A percentile compares a stretch with the other conserved stretches of the same genome.
These are phyloP conservation scores for Tuber borchii DNA, from an alignment of 495 filamentous ascomycete species.

Conservation along the genomic window DNA sequence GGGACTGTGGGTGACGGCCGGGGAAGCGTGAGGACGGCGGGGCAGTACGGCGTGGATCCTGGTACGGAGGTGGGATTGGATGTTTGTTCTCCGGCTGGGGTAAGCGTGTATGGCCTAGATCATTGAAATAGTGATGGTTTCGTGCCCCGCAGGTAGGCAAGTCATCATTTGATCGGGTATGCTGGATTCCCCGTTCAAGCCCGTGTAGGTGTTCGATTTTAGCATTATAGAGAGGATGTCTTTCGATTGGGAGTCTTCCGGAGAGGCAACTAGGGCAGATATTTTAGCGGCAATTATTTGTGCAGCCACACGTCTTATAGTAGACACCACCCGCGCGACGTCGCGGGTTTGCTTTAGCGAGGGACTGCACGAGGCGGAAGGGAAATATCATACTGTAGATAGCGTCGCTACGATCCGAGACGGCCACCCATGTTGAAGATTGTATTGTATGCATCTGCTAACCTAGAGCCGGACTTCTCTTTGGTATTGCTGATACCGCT, in stretches of 20 bases:
- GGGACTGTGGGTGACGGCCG: no score
- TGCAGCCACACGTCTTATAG: background rate
- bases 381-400: slow-evolving; percentile 8
- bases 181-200: slow-evolving; percentile 57
- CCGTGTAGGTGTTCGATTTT: slow-evolving; percentile 60
- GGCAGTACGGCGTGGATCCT: no score
- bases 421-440: slow-evolving; percentile 46
- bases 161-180: slow-evolving; percentile 68
- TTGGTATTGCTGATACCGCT: slow-evolving; percentile 21
- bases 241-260: slow-evolving; percentile 48
- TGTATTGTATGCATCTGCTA: slow-evolving; percentile 60
- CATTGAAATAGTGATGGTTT: no score
- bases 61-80: no score
- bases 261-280: background rate
- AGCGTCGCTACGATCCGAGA: background rate
- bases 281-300: background rate
- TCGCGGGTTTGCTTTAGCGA: slow-evolving; percentile 4
- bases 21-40: no score
- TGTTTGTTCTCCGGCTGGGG: no score
- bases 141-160: no score
- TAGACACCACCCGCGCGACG: background rate
- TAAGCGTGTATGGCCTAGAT: no score
- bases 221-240: slow-evolving; percentile 73
- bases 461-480: slow-evolving; percentile 20
- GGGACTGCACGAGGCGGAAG: background rate